Evolutionary conservation across 371 early-diverging fungal genomes (phyloP).

Genomic region (Mucor velutinosus): DNA sequence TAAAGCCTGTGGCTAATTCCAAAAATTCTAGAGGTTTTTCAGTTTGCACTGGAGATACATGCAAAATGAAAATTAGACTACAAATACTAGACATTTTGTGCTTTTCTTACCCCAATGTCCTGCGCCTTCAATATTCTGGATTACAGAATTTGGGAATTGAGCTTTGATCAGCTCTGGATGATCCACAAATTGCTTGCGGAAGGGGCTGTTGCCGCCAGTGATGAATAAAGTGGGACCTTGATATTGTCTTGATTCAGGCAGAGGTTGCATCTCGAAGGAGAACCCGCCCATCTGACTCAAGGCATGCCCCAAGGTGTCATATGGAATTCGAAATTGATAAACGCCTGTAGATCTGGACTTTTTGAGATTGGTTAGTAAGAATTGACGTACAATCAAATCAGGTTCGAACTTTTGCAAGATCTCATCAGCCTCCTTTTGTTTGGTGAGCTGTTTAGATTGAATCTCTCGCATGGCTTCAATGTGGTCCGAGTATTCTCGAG

Average conservation of each 20-base stretch:
- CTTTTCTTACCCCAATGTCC: conserved; percentile 84
- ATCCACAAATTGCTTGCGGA: conserved; percentile 51
- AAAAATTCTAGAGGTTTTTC: conserved; percentile 67
- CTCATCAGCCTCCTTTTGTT: conserved; percentile 73
- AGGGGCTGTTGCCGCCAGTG: conserved; percentile 69
- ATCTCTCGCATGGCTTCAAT: conserved; percentile 70
- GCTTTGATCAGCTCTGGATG: conserved; percentile 48
- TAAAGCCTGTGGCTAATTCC: conserved; percentile 1
- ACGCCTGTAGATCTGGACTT: conserved; percentile 37
- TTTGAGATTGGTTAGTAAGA: conserved; percentile 88
- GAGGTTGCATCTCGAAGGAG: neutral
- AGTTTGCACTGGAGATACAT: conserved; percentile 65
- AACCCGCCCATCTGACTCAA: conserved; percentile 64
- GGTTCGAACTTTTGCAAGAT: conserved; percentile 58
- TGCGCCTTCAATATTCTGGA: conserved; percentile 64
- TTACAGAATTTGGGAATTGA: conserved; percentile 66
- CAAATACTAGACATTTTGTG: neutral
- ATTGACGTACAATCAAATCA: conserved; percentile 74
- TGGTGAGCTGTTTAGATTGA: conserved; percentile 53
- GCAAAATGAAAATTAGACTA: neutral
- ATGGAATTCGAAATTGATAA: conserved; percentile 73
- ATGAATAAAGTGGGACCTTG: conserved; percentile 76
- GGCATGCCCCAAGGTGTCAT: conserved; percentile 60
- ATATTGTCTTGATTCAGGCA: conserved; percentile 21
- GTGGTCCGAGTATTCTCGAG: conserved; percentile 61